phyloP scores from a whole-genome alignment of 1,284 basidiomycete genomes.

The Coriolopsis trogii region DNA sequence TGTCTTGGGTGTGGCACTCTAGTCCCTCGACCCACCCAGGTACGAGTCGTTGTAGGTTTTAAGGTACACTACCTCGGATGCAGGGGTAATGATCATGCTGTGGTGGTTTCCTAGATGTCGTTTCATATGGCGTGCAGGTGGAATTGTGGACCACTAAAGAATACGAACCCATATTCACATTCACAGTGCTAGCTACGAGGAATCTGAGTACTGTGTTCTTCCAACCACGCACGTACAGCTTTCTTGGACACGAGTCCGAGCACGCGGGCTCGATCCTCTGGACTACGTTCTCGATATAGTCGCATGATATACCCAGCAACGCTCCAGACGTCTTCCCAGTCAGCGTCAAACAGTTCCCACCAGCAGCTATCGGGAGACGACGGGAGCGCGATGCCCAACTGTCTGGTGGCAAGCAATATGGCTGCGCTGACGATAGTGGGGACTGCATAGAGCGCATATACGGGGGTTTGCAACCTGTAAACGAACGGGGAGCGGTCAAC shows the following conservation, averaged over 20 bases:
- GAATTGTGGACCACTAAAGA: not conserved
- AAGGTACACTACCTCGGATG: constrained; percentile 21
- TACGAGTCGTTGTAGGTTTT: constrained; percentile 20
- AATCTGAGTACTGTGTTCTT: constrained; percentile 37
- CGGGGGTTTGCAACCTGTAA: constrained; percentile 83
- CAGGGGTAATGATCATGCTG: constrained; percentile 19
- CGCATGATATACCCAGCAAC: constrained; percentile 81
- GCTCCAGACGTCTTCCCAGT: constrained; percentile 83
- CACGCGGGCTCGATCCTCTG: constrained; percentile 44
- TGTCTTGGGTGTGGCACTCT: constrained; percentile 15
- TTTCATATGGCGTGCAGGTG: not conserved
- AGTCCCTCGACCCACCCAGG: constrained; percentile 13
- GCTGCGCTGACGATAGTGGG: constrained; percentile 88
- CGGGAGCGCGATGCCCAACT: constrained; percentile 74
- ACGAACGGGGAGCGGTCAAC: constrained; percentile 11
- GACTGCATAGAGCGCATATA: constrained; percentile 86
- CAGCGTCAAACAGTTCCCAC: constrained; percentile 89
- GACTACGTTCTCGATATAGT: constrained; percentile 58
- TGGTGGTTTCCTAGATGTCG: constrained; percentile 8
- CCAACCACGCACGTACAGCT: constrained; percentile 76
- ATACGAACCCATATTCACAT: not conserved
- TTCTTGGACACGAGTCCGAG: constrained; percentile 66
- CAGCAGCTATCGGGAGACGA: constrained; percentile 68
- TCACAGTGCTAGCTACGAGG: constrained; percentile 2
- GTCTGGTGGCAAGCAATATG: constrained; percentile 76